These are phyloP conservation scores for Aspergillus puulaauensis DNA, from an alignment of 2,329 filamentous ascomycete genomes.

Conservation along the genomic window DNA sequence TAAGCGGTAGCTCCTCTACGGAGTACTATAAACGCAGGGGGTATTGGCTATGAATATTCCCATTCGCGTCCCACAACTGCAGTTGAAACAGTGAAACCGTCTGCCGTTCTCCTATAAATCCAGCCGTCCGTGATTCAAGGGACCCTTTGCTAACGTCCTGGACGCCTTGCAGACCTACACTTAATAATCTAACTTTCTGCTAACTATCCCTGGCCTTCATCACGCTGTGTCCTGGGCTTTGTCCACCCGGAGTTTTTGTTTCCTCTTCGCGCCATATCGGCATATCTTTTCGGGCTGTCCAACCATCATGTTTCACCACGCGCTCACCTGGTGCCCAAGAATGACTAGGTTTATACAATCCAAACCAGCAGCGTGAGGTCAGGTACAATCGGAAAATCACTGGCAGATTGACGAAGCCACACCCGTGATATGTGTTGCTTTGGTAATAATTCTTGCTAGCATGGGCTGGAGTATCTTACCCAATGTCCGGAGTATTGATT, in stretches of 20 bases:
- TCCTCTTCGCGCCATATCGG: background rate
- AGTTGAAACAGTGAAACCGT: background rate
- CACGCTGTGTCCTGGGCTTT: background rate
- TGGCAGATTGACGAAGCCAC: too few species aligned
- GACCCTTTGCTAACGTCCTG: background rate
- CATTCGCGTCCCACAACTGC: background rate
- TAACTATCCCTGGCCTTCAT: background rate
- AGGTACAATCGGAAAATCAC: background rate
- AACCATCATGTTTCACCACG: background rate
- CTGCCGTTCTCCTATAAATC: background rate
- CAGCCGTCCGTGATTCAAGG: background rate
- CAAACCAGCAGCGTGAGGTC: background rate
- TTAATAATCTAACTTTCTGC: background rate
- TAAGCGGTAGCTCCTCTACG: background rate
- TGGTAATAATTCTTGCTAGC: background rate
- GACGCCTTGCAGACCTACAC: background rate
- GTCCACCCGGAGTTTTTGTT: background rate
- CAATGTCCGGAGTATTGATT: background rate
- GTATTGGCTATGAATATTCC: background rate
- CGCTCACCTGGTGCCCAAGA: background rate
- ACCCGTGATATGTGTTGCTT: background rate
- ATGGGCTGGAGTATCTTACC: background rate
- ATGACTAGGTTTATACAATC: background rate
- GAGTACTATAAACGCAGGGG: background rate
- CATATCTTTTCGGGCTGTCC: background rate